Conservation (phyloP, 129 eudicot genomes). For the Lonicera japonica region DNA sequence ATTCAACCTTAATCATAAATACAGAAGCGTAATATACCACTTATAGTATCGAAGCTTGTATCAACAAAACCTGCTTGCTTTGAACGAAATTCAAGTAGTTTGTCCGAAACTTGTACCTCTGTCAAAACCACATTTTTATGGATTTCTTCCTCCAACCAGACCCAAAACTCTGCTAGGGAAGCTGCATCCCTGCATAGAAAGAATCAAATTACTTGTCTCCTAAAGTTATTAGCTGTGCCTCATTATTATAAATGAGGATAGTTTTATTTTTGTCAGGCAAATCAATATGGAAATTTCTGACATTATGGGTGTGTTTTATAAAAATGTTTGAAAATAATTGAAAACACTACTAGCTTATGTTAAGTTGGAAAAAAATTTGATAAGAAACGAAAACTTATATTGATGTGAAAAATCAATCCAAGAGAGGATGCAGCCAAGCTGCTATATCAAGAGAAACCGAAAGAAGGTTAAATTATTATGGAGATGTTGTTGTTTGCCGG, state of each 20-base stretch:
- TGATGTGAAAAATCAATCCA: too few species aligned
- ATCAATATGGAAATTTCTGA: too few species aligned
- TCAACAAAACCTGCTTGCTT: constrained; percentile 78
- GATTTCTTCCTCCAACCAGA: constrained; percentile 84
- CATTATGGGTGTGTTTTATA: too few species aligned
- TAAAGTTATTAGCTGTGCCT: not conserved
- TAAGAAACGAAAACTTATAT: too few species aligned
- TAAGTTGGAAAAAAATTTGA: too few species aligned
- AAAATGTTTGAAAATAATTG: too few species aligned
- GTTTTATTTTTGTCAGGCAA: too few species aligned
- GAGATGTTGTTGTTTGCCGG: too few species aligned
- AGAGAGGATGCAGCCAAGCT: too few species aligned
- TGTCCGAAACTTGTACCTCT: constrained; percentile 86
- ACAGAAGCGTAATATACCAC: constrained; percentile 41
- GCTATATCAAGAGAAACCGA: too few species aligned
- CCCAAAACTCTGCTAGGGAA: constrained; percentile 85
- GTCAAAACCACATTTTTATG: constrained; percentile 46
- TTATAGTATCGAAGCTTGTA: constrained; percentile 93
- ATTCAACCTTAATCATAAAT: constrained; percentile 7
- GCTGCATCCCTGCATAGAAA: constrained; percentile 82
- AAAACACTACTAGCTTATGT: too few species aligned
- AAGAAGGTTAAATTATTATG: too few species aligned
- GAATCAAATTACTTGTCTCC: not conserved
- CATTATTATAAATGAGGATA: not conserved
- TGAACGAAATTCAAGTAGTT: constrained; percentile 88